Base-by-base conservation (phyloP, 2,329 filamentous ascomycete species). In the Fonsecaea pedrosoi region DNA sequence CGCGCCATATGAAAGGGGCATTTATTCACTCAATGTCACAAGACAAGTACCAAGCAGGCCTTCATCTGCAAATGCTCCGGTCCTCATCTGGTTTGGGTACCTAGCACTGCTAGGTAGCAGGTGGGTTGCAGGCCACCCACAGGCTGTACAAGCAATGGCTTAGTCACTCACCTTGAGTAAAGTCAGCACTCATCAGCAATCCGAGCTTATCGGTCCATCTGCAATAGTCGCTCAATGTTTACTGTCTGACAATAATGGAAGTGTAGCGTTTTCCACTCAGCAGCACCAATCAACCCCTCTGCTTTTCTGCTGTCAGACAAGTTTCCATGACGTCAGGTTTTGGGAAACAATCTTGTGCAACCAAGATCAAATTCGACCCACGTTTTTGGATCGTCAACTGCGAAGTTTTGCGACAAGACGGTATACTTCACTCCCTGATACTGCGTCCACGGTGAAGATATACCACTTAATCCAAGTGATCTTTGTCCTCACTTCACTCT, bases 321-420 rank as follows among this genome's bases (percentile, higher is more conserved):
- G 6, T 8, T 13, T 25, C 9, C 18, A 50, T 50, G 45, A 50
- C 45, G 45, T 50, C 45, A 50, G 15, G 25, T 10, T 25, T 50
- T 8, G 18, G 8, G 18, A 12, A 21, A 7, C 45, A 30, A 7
- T 9, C 21, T 7, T 21, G 18, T 10, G 37, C 37, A 40, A 15
- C 37, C 18, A 35, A 9, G 21, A 25, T 13, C 15, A 25, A 40
- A 18, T 48, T 38, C 34, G 25, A 35, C 54, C 45, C 55, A 58
- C 53, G 54, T 58, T 58, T 57, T 37, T 40, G 40, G 55, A 59
- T 59, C 56, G 38, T 30, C 56, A 38, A 45, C 56, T 42, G 30
- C 56, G 38, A 59, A 34, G 15, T 9, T 58, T 38, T 37, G 35
- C 55, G 35, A 35, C 32, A 42, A 38, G 35, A 6, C 38, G 38